Evolutionary conservation across 108 stramenopile genomes (phyloP).

Genomic region (Asterionellopsis glacialis): DNA sequence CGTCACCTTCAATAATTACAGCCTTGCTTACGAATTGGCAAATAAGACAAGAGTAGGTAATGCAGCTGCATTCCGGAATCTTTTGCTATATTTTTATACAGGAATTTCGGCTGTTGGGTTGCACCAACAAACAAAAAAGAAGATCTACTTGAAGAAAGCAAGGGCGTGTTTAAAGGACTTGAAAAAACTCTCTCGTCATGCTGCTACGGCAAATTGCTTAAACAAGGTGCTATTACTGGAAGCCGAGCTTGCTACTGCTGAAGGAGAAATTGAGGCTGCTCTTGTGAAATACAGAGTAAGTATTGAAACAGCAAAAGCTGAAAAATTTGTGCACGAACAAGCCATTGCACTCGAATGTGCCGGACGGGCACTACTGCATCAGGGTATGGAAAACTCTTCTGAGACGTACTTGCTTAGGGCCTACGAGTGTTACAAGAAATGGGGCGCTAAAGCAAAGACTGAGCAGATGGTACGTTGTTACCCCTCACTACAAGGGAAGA

Average conservation of each 20-base stretch:
- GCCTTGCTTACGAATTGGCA: too few species aligned
- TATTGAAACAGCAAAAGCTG: constrained; percentile 24
- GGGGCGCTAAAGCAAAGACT: not conserved
- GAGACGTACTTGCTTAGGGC: not conserved
- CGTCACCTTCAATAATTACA: too few species aligned
- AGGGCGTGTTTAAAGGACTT: not conserved
- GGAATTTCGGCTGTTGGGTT: too few species aligned
- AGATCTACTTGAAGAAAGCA: too few species aligned
- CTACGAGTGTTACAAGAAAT: not conserved
- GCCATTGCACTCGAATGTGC: not conserved
- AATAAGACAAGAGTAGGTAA: too few species aligned
- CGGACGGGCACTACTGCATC: not conserved
- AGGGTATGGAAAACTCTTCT: not conserved
- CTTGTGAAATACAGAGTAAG: constrained; percentile 25
- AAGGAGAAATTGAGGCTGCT: constrained; percentile 1
- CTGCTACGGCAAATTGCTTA: not conserved
- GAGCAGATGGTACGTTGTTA: not conserved
- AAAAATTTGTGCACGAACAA: not conserved
- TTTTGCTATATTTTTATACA: too few species aligned
- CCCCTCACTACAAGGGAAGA: too few species aligned
- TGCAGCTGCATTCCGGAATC: too few species aligned
- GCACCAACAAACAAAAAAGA: too few species aligned
- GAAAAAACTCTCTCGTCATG: not conserved
- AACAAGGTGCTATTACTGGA: not conserved
- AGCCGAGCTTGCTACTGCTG: not conserved